These are phyloP conservation scores for Penicillium waksmanii DNA, from an alignment of 495 filamentous ascomycete species.

Conservation along the genomic window DNA sequence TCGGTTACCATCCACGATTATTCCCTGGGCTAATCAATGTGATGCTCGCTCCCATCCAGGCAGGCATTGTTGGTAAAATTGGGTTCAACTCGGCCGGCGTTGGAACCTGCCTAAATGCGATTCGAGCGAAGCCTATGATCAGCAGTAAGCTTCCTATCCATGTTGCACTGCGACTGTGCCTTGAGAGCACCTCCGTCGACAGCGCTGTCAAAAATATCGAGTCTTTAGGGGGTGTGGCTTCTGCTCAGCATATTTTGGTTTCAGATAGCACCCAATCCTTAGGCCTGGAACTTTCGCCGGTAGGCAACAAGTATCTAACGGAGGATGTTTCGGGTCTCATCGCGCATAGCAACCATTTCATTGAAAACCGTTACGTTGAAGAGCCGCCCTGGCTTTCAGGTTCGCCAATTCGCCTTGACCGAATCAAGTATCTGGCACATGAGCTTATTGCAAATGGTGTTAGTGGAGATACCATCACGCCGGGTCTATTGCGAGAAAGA, in stretches of 20 bases:
- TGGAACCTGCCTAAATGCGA: slow-evolving; percentile 69
- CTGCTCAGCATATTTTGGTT: slow-evolving; percentile 63
- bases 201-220: slow-evolving; percentile 55
- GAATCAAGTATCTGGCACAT: slow-evolving; percentile 45
- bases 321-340: slow-evolving; percentile 53
- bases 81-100: slow-evolving; percentile 66
- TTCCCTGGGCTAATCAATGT: slow-evolving; percentile 3
- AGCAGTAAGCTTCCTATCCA: slow-evolving; percentile 62
- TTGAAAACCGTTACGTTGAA: slow-evolving; percentile 51
- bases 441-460: slow-evolving; percentile 31
- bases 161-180: slow-evolving; percentile 60
- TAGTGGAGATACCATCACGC: slow-evolving; percentile 25
- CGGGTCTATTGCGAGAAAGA: slow-evolving; percentile 28
- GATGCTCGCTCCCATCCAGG: slow-evolving; percentile 35
- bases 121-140: slow-evolving; percentile 61
- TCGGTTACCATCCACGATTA: too few relatives aligned
- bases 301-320: slow-evolving; percentile 53
- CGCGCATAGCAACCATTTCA: slow-evolving; percentile 66
- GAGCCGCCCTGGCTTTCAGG: slow-evolving; percentile 60
- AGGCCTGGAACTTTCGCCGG: slow-evolving; percentile 62
- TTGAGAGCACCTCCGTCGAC: slow-evolving; percentile 57
- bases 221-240: slow-evolving; percentile 56
- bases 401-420: slow-evolving; percentile 52
- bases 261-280: slow-evolving; percentile 56
- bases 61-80: slow-evolving; percentile 73